Percentiles rank a stretch among this genome's conserved stretches.
These are phyloP conservation scores for Leptographium lundbergii DNA, from an alignment of 2,329 filamentous ascomycete species.

Conservation along the genomic window DNA sequence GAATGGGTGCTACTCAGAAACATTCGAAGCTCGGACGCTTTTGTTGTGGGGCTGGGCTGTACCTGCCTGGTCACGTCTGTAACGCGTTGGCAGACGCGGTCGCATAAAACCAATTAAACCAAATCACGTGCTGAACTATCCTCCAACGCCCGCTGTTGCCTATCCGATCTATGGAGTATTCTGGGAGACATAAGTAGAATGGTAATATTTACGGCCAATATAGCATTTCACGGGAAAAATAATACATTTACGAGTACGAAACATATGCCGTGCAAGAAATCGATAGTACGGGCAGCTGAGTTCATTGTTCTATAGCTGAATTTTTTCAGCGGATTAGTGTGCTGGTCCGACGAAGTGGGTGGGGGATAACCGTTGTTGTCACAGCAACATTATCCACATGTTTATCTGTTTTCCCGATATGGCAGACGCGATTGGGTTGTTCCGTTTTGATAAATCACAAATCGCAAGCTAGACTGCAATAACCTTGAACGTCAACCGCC, in stretches of 20 bases:
- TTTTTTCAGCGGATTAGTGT: too few relatives aligned
- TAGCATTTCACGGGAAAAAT: neutral
- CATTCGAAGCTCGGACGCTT: conserved; percentile 2
- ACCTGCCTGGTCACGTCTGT: conserved; percentile 8
- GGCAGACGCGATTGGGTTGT: conserved; percentile 9
- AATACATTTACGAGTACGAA: neutral
- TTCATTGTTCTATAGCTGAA: too few relatives aligned
- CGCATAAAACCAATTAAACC: conserved; percentile 9
- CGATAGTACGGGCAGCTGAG: neutral
- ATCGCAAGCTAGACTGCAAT: neutral
- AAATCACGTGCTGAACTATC: conserved; percentile 8
- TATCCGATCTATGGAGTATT: neutral
- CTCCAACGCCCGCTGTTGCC: neutral
- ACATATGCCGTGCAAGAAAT: neutral
- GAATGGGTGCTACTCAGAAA: conserved; percentile 1
- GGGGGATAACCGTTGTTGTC: conserved; percentile 3
- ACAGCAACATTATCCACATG: conserved; percentile 8
- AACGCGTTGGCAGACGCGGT: conserved; percentile 12
- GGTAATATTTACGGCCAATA: too few relatives aligned
- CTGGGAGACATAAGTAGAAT: neutral
- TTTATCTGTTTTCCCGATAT: conserved; percentile 9
- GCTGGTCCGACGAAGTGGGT: neutral
- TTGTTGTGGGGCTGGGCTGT: conserved; percentile 7
- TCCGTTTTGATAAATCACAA: neutral
- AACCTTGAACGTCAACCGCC: neutral